Evolutionary conservation across 805 yeast species (phyloP), one percentile per base, ranked within the genome.

Genomic region (Candida ovalis): DNA sequence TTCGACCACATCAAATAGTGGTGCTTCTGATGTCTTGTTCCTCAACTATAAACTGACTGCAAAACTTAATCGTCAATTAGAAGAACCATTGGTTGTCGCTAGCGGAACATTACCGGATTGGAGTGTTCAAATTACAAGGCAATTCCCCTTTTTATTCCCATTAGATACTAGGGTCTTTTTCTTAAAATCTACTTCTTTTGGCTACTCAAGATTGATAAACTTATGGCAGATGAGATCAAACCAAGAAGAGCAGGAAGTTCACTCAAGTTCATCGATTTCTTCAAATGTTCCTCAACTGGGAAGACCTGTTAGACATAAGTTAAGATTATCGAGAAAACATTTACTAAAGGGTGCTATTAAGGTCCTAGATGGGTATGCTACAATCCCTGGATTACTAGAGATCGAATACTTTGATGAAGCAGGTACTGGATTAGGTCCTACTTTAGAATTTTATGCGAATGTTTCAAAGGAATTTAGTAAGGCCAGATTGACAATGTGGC

Each of bases 341-440:
- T 64, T 92, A 23, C 72, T 94, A 43, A 81, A 82, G 52, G 84
- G 94, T 50, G 95, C 96, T 0, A 66, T 86, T 44, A 88, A 88
- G 58, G 86, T 91, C 1, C 70, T 94, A 65, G 84, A 81, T 40
- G 70, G 79, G 43, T 85, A 88, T 62, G 96, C 94, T 0, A 69
- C 86, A 0, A 76, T 84, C n/a, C 90, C 96, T 1, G 85, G 89
- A 25, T 72, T 87, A 4, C 68, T 92, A 21, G 98, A 92, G 58
- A 82, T 94, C 47, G 96, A 91, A 62, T 92, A 86, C 59, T 81
- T 76, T 53, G 90, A 85, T 54, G 99, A 92, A 63, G 96, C 77
- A 6, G 99, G 98, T n/a, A 84, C 96, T 0, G 99, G 99, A 0
- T 69, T 90, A 40, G 99, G 99, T 0, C 99, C 99, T 3, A 92